Conservation (phyloP, 2,329 filamentous ascomycete species). For the Cordyceps cateniannulata region DNA sequence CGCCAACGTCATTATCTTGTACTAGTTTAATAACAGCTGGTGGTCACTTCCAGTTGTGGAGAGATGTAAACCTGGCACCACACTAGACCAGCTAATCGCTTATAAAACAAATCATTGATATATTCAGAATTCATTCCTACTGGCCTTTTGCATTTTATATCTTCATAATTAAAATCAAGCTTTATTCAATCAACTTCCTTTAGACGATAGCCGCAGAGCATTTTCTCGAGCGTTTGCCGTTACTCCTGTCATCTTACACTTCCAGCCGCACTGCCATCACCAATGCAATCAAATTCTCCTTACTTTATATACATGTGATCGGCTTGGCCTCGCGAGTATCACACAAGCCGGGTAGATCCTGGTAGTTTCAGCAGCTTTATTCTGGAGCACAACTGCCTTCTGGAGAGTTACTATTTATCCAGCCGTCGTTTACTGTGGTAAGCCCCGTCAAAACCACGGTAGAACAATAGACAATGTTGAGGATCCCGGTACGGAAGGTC, state of each 20-base stretch:
- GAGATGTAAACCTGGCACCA: too few species aligned
- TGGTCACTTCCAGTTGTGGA: too few species aligned
- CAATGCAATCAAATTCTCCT: not conserved
- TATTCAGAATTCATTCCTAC: too few species aligned
- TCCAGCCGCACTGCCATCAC: not conserved
- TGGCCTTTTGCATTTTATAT: not conserved
- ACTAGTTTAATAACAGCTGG: too few species aligned
- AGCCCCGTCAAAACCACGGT: not conserved
- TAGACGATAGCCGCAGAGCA: too few species aligned
- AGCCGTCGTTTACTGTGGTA: not conserved
- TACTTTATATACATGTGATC: not conserved
- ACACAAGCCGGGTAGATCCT: not conserved
- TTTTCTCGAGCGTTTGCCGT: too few species aligned
- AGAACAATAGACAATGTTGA: not conserved
- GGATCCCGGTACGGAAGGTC: too few species aligned
- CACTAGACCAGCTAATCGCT: not conserved
- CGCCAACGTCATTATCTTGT: slow-evolving; percentile 5
- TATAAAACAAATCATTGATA: too few species aligned
- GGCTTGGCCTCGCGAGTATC: not conserved
- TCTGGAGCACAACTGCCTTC: not conserved
- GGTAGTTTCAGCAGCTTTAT: not conserved
- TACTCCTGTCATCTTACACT: not conserved
- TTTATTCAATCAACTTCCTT: too few species aligned
- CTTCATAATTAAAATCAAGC: not conserved
- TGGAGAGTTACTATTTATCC: not conserved